Evolutionary conservation across 768 basidiomycete species (phyloP), one percentile per base, ranked within the genome.

Genomic region (Mycena rebaudengoi): DNA sequence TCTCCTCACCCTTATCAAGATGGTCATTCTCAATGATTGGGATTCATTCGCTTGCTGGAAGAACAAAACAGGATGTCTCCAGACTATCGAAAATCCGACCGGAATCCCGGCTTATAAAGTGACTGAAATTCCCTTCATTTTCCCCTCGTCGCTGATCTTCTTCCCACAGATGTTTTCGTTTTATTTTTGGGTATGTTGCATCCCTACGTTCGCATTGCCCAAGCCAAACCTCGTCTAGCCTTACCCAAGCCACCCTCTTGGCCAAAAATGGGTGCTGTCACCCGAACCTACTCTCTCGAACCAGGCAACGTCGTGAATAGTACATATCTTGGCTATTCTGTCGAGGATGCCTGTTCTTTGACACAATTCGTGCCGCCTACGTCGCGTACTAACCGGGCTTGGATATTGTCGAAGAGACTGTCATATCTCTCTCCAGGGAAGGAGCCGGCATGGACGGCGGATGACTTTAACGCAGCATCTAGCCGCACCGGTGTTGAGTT

Each of bases 281-380:
- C 64, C 64, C 5, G 64, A 65, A 37, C 63, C 14, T 61, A 33
- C 26, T 21, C 39, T 18, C 11, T 53, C 5, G 41, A 53, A 16
- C 39, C 30, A 4, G 50, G 26, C 40, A 23, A 20, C 29, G 41
- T 18, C 12, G 53, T 37, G 12, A 65, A 65, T 26, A 65, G 56
- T 52, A 65, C 59, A 21, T 65, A 60, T 32, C 59, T 66, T 13
- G 64, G 64, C 25, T 66, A 66, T 20, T 56, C 53, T 5, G 61
- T 66, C 37, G 64, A 66, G 40, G 53, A 40, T 18, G 49, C 33
- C 55, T 63, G 62, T 41, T 30, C 44, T 8, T 40, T 48, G 12
- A 48, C 44, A 14, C 49, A 25, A 4, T 63, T 63, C 54, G 29
- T 63, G 25, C 54, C 54, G 25, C 39, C n/a, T 16, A 16, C 46